Base-by-base conservation (phyloP, 2,329 filamentous ascomycete species). In the Ophiostoma australiae region DNA sequence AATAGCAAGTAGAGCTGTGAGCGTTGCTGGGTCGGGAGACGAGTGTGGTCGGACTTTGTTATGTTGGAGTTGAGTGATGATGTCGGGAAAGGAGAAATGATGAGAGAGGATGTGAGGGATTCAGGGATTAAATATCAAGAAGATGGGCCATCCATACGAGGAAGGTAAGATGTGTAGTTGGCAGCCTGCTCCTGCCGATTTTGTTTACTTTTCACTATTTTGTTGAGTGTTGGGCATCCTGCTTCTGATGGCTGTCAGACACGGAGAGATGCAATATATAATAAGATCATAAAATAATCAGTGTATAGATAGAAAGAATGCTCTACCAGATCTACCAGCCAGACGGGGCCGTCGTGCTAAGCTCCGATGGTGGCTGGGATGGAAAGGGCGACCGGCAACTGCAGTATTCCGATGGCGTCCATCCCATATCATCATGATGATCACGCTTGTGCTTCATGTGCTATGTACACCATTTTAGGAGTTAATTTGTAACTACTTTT, bases 201-300 rank as follows among this genome's bases (percentile, higher is more conserved):
- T 33, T 63, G 58, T 33, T 33, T 63, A 63, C 58, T 63, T 55
- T 33, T 63, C 27, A 63, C 23, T 4, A 13, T 20, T 63, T 63
- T 63, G 58, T 63, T 63, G 58, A 20, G 58, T 63, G 58, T 63
- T 33, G 27, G 58, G 52, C 23, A 58, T 33, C 58, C 33, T 63
- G 27, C 58, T 63, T 33, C 17, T 48, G 44, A 48, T 48, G 20
- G 20, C 17, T 48, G 44, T 48, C 17, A 48, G 52, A 23, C 27
- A 58, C 52, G 23, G 52, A 31, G 4, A 58, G n/a, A 58, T 48
- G 6, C 13, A 48, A 48, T 20, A n/a, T n/a, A 48, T n/a, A 20
- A n/a, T n/a, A 48, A 48, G n/a, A 20, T 13, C n/a, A 3, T 48
- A 48, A 48, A n/a, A 4, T 15, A 44, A 44, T 31, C 27, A 31